phyloP scores from a whole-genome alignment of 2,329 filamentous ascomycete species.

The Xenoacremonium recifei region DNA sequence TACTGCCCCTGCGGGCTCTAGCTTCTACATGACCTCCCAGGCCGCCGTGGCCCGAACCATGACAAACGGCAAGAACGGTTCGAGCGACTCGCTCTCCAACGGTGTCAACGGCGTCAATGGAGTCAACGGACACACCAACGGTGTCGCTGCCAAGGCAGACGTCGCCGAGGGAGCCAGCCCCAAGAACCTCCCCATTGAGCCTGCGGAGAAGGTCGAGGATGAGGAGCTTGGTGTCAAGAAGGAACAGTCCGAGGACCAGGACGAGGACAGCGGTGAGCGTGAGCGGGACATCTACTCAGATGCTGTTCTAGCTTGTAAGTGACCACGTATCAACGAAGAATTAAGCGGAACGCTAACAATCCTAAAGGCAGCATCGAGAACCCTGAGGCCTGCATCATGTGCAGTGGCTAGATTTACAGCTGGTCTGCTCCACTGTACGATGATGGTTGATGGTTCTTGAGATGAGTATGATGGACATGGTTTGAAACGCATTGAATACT shows the following conservation, averaged over 20 bases:
- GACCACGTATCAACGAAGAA: neutral
- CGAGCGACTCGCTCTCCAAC: conserved; percentile 42
- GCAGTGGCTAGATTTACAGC: conserved; percentile 70
- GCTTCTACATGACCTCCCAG: conserved; percentile 52
- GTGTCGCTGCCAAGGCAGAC: conserved; percentile 75
- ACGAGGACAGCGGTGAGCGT: conserved; percentile 68
- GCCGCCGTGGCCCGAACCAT: conserved; percentile 67
- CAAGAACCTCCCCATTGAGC: conserved; percentile 73
- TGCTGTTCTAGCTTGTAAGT: conserved; percentile 81
- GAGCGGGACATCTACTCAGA: conserved; percentile 96
- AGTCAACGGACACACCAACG: conserved; percentile 47
- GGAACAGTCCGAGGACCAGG: conserved; percentile 70
- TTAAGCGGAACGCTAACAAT: conserved; percentile 28
- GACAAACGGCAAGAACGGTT: conserved; percentile 56
- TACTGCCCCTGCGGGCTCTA: conserved; percentile 49
- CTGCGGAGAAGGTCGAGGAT: conserved; percentile 57
- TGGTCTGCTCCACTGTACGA: conserved; percentile 20
- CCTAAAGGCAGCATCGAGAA: conserved; percentile 86
- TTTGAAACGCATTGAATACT: conserved; percentile 16
- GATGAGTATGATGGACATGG: conserved; percentile 28
- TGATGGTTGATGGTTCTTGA: conserved; percentile 30
- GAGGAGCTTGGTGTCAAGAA: conserved; percentile 61
- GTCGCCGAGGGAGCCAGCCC: conserved; percentile 75
- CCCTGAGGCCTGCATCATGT: conserved; percentile 95
- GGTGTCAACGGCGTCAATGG: conserved; percentile 63